Evolutionary conservation across 2,329 filamentous ascomycete genomes (phyloP), one percentile per base, ranked within the genome.

Genomic region (Neospermospora avenae): DNA sequence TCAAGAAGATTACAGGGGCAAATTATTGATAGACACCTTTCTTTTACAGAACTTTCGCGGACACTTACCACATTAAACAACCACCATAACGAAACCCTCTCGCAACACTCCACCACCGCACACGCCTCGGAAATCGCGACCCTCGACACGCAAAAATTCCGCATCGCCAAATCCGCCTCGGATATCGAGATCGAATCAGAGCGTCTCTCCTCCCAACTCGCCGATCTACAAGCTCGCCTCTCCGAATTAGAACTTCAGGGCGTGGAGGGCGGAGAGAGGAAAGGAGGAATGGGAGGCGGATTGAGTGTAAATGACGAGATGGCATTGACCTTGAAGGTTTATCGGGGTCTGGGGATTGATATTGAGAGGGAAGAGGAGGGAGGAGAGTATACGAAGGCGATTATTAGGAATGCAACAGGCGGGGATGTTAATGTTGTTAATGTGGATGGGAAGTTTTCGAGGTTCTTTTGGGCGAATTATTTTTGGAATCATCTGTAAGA

Each of bases 111-210:
- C 65, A 84, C 90, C 0, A 82, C 87, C 5, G 85, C 85, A 61
- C 93, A 98, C 77, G 91, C 93, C 5, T 86, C 86, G 37, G 85
- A 90, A 71, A 96, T 98, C 64, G 82, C 95, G 20, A 84, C 88
- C 42, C 86, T 97, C 63, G 93, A 98, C 76, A 96, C 91, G 1
- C 87, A 93, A 68, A 97, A 97, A 73, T 98, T 98, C 77, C 88
- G 92, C 68, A 88, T 91, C 59, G 93, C 93, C n/a, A 98, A 98
- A 76, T 86, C 90, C 16, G 91, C 90, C 0, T 88, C 85, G 1
- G 93, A 98, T 73, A 80, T 95, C 6, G 93, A 97, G 78, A 92
- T 93, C 71, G 95, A 99, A 77, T 89, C 90, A n/a, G 93, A 98
- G 79, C 83, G 93, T n/a, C 78, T 98, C 48, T 86, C 90, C 59